phyloP scores from a whole-genome alignment of 352 stramenopile species.

The Globisporangium megalacanthum region DNA sequence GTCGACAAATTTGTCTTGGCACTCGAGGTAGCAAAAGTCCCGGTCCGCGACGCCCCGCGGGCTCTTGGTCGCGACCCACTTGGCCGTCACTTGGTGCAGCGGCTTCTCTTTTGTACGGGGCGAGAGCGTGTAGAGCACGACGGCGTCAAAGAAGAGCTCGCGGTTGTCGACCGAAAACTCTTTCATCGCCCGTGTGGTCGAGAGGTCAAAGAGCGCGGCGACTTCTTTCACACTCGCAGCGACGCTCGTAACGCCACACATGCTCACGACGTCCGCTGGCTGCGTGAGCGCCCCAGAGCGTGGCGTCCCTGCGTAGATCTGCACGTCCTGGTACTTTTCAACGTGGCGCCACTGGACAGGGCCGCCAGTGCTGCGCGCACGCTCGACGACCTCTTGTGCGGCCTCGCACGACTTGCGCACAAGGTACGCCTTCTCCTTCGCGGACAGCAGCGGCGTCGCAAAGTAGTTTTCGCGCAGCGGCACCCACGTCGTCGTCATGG shows the following conservation, averaged over 20 bases:
- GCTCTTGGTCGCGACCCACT: conserved; percentile 66
- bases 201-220: conserved; percentile 62
- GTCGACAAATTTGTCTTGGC: conserved; percentile 85
- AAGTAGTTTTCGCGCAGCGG: conserved; percentile 78
- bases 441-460: conserved; percentile 53
- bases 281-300: conserved; percentile 20
- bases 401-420: conserved; percentile 80
- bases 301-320: conserved; percentile 64
- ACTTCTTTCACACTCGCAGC: conserved; percentile 67
- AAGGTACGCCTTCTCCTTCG: conserved; percentile 64
- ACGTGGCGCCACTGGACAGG: conserved; percentile 72
- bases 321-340: conserved; percentile 69
- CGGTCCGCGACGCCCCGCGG: conserved; percentile 57
- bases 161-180: conserved; percentile 48
- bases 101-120: conserved; percentile 63
- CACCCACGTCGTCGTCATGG: conserved; percentile 34
- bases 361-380: conserved; percentile 48
- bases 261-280: conserved; percentile 32
- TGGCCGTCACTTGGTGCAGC: conserved; percentile 81
- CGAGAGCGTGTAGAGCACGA: conserved; percentile 67
- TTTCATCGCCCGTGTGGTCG: conserved; percentile 62
- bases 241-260: conserved; percentile 79
- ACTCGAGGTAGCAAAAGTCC: conserved; percentile 79
- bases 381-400: conserved; percentile 72
- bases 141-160: conserved; percentile 64